Evolutionary conservation across 1,284 basidiomycete genomes (phyloP), one percentile per base, ranked within the genome.

Genomic region (Porodaedalea pini): DNA sequence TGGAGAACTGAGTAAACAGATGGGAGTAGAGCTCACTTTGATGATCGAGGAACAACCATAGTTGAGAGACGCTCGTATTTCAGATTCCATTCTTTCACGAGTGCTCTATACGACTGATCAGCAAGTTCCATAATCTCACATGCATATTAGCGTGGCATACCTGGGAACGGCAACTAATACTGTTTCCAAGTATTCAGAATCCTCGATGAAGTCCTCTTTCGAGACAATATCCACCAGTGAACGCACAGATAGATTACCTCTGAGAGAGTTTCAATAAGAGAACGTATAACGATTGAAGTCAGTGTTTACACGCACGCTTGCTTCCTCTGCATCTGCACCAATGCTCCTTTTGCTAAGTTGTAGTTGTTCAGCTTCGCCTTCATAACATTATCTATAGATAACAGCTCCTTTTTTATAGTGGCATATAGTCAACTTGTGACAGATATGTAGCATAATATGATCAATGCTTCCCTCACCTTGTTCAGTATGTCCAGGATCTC

Each of bases 11-110:
- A 59, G 52, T 49, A 57, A 57, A 62, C 36, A 51, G 43, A 32
- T 51, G 23, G 10, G 39, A 45, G 6, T 25, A 52, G 11, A 1
- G 76, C 83, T 66, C 71, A 94, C 93, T 75, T 80, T 48, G 94
- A 89, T 41, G 94, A 96, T 58, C 97, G 83, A n/a, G 97, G 97
- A 0, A 99, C 97, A 1, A 99, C 89, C 91, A 98, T 94, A 27
- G 79, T 64, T 0, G 91, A 80, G 54, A 99, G 73, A 47, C 90
- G 82, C 76, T 99, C 97, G 69, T 99, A 99, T 66, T 85, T 90
- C 25, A 75, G 67, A 63, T 84, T 86, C 95, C 96, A 99, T 21
- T 94, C 91, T 71, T 96, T 97, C 44, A 83, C 76, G 15, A 84
- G 74, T 67, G 83, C 88, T 74, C 94, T 57, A 40, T 37, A 19